Evolutionary conservation across 2,329 filamentous ascomycete species (phyloP).

Genomic region (Colletotrichum horii): DNA sequence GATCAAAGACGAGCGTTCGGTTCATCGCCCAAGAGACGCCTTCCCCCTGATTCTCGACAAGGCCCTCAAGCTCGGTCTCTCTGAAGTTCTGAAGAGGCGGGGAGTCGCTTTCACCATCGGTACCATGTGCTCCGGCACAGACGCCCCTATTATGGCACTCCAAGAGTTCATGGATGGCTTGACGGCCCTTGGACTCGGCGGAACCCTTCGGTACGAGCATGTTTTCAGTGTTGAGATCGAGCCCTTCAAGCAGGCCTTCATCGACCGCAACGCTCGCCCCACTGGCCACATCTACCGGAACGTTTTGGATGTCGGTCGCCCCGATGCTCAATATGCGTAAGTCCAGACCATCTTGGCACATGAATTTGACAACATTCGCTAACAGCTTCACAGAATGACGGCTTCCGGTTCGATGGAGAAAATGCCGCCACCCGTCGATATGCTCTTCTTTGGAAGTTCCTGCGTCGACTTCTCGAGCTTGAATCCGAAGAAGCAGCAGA

Average conservation of each 20-base stretch:
- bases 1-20: neutral
- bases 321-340: slow-evolving; percentile 45
- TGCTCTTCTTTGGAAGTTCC: slow-evolving; percentile 75
- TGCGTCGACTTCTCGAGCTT: slow-evolving; percentile 77
- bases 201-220: slow-evolving; percentile 54
- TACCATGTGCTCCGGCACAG: slow-evolving; percentile 81
- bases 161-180: slow-evolving; percentile 56
- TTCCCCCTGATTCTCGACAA: slow-evolving; percentile 3
- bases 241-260: slow-evolving; percentile 68
- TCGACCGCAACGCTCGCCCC: slow-evolving; percentile 62
- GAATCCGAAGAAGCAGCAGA: slow-evolving; percentile 54
- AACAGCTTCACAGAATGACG: slow-evolving; percentile 56
- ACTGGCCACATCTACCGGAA: slow-evolving; percentile 60
- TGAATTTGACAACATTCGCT: neutral
- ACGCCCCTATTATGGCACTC: slow-evolving; percentile 73
- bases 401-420: slow-evolving; percentile 65
- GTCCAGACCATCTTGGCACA: slow-evolving; percentile 27
- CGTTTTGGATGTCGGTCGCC: slow-evolving; percentile 57
- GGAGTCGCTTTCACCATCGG: slow-evolving; percentile 51
- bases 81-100: slow-evolving; percentile 28
- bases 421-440: slow-evolving; percentile 64
- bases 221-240: slow-evolving; percentile 69
- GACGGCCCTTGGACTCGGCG: slow-evolving; percentile 31
- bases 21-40: slow-evolving; percentile 8
- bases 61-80: slow-evolving; percentile 22